Evolutionary conservation across 1,139 yeast species (phyloP), one percentile per base, ranked within the genome.

Genomic region (Diutina scorzettiae): DNA sequence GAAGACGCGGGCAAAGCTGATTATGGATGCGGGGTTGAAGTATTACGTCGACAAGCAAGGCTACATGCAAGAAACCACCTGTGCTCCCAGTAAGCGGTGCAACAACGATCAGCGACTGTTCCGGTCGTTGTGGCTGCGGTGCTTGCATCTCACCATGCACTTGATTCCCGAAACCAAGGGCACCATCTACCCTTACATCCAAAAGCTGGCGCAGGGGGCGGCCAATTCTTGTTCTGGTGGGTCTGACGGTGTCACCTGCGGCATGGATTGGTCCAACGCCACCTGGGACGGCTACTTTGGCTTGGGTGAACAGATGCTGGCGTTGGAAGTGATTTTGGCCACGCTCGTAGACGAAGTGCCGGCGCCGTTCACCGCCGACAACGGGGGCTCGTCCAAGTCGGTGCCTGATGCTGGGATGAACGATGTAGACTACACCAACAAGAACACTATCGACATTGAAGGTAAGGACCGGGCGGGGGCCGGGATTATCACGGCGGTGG

Each of bases 281-380:
- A 33, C 43, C 14, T 89, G 87, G 82, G 97, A 89, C 59, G 81
- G 78, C 3, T 57, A 52, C 41, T 87, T 74, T 52, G 97, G 97
- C n/a, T 69, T 89, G 34, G 97, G 97, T 48, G 96, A 89, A 60
- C 96, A 89, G 59, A 84, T 89, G 84, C 61, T 77, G 41, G 95
- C 96, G 0, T 65, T 87, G 46, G 96, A 87, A 57, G 76, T 76
- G 4, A 72, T 87, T 27, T 37, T 48, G 48, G 31, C 32, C 25
- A 18, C 19, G 12, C 12, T 37, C 4, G 33, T n/a, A 17, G 5
- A 6, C 9, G 11, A 19, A 3, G 18, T 8, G 11, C 41, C 32
- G n/a, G 19, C 41, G 12, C 41, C 41, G 16, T 37, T 6, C 14
- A 28, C 41, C 18, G 33, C 24, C 3, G 25, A 17, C 5, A 28